phyloP scores from a whole-genome alignment of 2,329 filamentous ascomycete species.

The Fusarium equiseti region DNA sequence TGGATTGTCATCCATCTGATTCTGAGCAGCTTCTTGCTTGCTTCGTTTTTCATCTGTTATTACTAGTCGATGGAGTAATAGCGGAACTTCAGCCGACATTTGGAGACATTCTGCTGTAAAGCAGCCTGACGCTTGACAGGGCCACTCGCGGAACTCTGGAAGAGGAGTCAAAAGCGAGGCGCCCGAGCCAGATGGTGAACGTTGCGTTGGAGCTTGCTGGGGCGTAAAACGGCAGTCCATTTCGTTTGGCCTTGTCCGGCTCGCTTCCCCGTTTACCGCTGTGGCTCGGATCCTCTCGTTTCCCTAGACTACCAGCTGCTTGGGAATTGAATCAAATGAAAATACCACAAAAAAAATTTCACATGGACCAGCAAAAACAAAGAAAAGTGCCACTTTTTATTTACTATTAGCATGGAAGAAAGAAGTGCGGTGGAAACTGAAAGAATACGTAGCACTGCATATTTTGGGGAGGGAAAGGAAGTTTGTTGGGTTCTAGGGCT shows the following conservation, averaged over 20 bases:
- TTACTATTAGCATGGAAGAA: constrained; percentile 18
- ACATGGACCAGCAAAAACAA: constrained; percentile 29
- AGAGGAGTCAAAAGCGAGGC: constrained; percentile 36
- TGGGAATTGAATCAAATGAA: constrained; percentile 44
- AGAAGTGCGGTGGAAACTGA: constrained; percentile 22
- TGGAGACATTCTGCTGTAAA: constrained; percentile 23
- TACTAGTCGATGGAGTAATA: constrained; percentile 17
- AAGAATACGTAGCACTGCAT: constrained; percentile 15
- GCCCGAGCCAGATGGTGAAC: constrained; percentile 42
- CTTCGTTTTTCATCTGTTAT: constrained; percentile 12
- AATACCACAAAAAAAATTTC: constrained; percentile 36
- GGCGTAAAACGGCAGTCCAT: constrained; percentile 44
- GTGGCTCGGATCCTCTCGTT: constrained; percentile 37
- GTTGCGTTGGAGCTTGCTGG: constrained; percentile 35
- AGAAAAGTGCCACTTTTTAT: constrained; percentile 25
- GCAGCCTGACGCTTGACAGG: constrained; percentile 10
- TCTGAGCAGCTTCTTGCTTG: neutral
- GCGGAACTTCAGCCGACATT: constrained; percentile 38
- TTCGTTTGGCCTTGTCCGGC: constrained; percentile 45
- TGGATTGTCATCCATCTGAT: constrained; percentile 1
- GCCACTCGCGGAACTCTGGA: constrained; percentile 31
- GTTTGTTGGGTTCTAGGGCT: constrained; percentile 28
- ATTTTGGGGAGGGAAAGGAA: neutral
- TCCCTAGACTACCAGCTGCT: constrained; percentile 46
- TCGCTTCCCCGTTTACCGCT: constrained; percentile 43